These are phyloP conservation scores for Skeletonema grethae DNA, from an alignment of 108 stramenopile species.

Conservation along the genomic window DNA sequence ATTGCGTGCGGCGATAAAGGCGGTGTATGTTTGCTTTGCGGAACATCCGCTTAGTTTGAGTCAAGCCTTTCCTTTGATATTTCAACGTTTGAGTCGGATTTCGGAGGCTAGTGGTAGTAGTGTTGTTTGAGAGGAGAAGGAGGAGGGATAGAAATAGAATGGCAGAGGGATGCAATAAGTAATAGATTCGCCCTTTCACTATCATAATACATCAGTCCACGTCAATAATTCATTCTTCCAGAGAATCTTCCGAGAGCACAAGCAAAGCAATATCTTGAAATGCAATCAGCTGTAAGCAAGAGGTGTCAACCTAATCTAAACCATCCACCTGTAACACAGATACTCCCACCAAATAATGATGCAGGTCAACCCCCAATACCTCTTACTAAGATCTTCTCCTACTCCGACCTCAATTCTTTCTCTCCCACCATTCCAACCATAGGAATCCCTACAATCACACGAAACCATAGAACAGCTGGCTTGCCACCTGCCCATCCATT, in stretches of 20 bases:
- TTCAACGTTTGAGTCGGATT: slow-evolving; percentile 78
- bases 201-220: too few relatives aligned
- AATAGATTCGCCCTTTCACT: not conserved
- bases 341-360: too few relatives aligned
- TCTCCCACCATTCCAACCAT: not conserved
- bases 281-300: too few relatives aligned
- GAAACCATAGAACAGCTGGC: not conserved
- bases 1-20: slow-evolving; percentile 79
- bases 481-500: not conserved
- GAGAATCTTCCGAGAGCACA: too few relatives aligned
- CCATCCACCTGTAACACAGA: too few relatives aligned
- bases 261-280: too few relatives aligned
- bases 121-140: not conserved
- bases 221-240: too few relatives aligned
- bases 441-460: not conserved
- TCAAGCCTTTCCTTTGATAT: slow-evolving; percentile 83
- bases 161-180: not conserved
- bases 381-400: too few relatives aligned
- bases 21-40: slow-evolving; percentile 85
- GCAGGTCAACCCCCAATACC: too few relatives aligned
- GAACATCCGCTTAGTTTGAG: slow-evolving; percentile 80
- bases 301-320: too few relatives aligned
- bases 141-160: not conserved
- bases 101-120: slow-evolving; percentile 43
- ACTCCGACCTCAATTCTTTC: not conserved